phyloP scores from a whole-genome alignment of 192 early-diverging fungal species.

The Lunasporangiospora selenospora region DNA sequence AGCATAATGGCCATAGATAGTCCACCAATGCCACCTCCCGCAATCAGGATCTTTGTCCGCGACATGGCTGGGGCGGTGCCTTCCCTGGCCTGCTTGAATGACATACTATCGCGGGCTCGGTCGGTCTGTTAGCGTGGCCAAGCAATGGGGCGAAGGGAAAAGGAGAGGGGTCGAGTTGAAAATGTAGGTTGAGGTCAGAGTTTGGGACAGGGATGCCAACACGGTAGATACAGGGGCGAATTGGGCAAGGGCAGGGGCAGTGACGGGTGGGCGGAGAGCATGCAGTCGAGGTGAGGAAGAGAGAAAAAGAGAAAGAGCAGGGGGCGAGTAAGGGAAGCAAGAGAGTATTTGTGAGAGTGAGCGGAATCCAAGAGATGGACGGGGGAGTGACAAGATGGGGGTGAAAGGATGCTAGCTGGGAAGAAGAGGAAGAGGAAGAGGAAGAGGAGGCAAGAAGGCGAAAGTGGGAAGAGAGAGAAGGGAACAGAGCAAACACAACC shows the following conservation, averaged over 20 bases:
- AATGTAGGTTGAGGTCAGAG: too few species aligned
- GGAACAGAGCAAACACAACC: not conserved
- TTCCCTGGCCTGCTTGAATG: too few species aligned
- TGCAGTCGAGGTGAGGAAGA: not conserved
- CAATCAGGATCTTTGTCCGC: slow-evolving; percentile 33
- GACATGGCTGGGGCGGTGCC: slow-evolving; percentile 8
- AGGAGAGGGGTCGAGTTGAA: too few species aligned
- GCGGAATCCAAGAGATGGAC: not conserved
- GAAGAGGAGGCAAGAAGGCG: slow-evolving; percentile 1
- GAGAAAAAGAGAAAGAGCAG: not conserved
- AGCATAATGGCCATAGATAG: slow-evolving; percentile 37
- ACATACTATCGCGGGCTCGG: too few species aligned
- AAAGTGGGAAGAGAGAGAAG: not conserved
- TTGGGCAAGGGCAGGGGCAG: too few species aligned
- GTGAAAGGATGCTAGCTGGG: not conserved
- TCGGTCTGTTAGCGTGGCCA: too few species aligned
- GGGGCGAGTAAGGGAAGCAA: not conserved
- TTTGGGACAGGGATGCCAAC: too few species aligned
- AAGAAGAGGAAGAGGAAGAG: not conserved
- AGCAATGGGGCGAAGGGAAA: too few species aligned
- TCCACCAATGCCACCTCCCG: slow-evolving; percentile 32
- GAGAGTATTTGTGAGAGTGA: not conserved
- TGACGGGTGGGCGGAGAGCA: not conserved
- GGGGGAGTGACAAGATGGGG: not conserved
- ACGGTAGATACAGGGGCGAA: too few species aligned